phyloP scores from a whole-genome alignment of 202 grass and related monocot genomes.

The Brachypodium distachyon region DNA sequence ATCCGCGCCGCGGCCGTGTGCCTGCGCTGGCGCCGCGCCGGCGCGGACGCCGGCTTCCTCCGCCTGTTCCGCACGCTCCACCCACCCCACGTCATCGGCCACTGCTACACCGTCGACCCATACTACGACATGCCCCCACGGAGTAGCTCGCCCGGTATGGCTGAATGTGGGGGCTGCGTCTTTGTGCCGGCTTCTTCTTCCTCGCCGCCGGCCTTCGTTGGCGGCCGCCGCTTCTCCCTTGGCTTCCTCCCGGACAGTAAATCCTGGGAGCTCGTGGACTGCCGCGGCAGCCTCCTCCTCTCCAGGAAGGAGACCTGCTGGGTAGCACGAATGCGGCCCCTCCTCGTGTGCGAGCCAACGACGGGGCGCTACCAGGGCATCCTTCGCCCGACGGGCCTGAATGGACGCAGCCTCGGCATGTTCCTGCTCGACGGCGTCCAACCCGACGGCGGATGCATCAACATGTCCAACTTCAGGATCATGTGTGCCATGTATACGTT shows the following conservation, averaged over 20 bases:
- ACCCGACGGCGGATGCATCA: neutral
- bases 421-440: neutral
- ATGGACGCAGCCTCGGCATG: neutral
- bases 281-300: slow-evolving; percentile 12
- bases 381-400: neutral
- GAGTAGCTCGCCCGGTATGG: too few species aligned
- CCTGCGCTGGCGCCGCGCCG: slow-evolving; percentile 11
- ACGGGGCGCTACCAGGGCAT: slow-evolving; percentile 22
- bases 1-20: slow-evolving; percentile 2
- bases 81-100: neutral
- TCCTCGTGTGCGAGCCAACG: slow-evolving; percentile 22
- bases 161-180: too few species aligned
- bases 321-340: neutral
- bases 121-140: neutral
- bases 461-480: slow-evolving; percentile 22
- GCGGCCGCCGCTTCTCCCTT: neutral
- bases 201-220: neutral
- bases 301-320: too few species aligned
- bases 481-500: neutral
- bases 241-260: slow-evolving; percentile 5
- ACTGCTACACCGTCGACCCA: slow-evolving; percentile 15
- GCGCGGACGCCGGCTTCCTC: neutral
- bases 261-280: slow-evolving; percentile 12
- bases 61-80: neutral
- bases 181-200: neutral